Evolutionary conservation across 129 eudicot species (phyloP).

Genomic region (Flaveria ramosissima): DNA sequence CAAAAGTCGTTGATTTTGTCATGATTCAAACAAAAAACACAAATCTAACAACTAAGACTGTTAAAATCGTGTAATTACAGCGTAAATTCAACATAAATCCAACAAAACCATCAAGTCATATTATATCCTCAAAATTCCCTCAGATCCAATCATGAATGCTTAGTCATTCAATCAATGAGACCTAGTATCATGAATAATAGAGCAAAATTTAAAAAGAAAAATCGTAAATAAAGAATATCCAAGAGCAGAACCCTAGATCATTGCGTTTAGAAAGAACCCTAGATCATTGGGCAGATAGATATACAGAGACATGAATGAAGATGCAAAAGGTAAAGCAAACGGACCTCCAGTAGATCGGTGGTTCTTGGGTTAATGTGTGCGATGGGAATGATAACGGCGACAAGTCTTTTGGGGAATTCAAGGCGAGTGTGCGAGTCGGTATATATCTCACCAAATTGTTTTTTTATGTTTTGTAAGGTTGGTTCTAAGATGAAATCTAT

Average conservation of each 20-base stretch:
- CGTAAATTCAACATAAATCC: not conserved
- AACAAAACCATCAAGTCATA: not conserved
- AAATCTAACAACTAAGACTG: not conserved
- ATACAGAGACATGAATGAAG: not conserved
- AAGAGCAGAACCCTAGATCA: constrained; percentile 29
- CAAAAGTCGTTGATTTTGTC: not conserved
- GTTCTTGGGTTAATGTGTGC: no score
- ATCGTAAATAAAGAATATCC: not conserved
- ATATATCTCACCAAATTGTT: not conserved
- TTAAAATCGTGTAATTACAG: no score
- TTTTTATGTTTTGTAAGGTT: no score
- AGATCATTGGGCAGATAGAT: constrained; percentile 2
- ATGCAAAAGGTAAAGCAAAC: constrained; percentile 6
- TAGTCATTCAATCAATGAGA: not conserved
- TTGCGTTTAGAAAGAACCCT: constrained; percentile 35
- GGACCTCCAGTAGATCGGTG: constrained; percentile 17
- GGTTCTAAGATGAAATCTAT: no score
- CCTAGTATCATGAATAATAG: not conserved
- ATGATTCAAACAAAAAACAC: not conserved
- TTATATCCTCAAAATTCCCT: not conserved
- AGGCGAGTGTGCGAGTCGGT: constrained; percentile 21
- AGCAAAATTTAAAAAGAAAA: not conserved
- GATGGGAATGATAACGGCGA: constrained; percentile 40
- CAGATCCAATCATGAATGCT: constrained; percentile 26
- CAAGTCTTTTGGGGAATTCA: constrained; percentile 36